Conservation (phyloP, 1,284 basidiomycete species). For the Apiotrichum brassicae region DNA sequence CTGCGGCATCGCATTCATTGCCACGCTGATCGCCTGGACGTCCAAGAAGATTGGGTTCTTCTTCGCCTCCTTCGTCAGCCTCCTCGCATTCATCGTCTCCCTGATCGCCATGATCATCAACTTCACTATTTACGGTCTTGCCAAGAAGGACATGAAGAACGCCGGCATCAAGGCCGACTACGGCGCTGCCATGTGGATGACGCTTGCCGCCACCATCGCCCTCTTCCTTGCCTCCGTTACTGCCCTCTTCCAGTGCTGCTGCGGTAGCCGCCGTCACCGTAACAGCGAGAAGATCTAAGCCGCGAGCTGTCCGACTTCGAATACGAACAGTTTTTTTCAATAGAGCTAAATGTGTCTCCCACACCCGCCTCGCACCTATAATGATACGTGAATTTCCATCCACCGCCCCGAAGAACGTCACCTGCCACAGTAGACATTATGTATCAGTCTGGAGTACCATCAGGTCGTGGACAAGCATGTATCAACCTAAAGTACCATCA, state of each 20-base stretch:
- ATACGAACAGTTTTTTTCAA: too few species aligned
- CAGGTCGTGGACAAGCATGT: too few species aligned
- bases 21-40: conserved; percentile 37
- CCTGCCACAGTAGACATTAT: too few species aligned
- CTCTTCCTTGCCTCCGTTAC: conserved; percentile 37
- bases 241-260: conserved; percentile 33
- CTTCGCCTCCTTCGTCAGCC: conserved; percentile 33
- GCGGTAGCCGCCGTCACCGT: conserved; percentile 11
- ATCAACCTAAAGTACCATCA: too few species aligned
- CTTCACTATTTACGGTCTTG: conserved; percentile 34
- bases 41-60: conserved; percentile 41
- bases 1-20: conserved; percentile 31
- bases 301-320: too few species aligned
- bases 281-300: too few species aligned
- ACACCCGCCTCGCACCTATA: too few species aligned
- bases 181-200: conserved; percentile 37
- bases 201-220: conserved; percentile 32
- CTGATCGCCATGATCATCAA: conserved; percentile 41
- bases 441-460: too few species aligned
- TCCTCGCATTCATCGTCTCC: conserved; percentile 38
- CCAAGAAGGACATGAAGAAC: conserved; percentile 28
- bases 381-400: too few species aligned
- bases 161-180: conserved; percentile 16
- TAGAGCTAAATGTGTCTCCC: too few species aligned
- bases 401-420: too few species aligned